Evolutionary conservation across 169 alveolate genomes (phyloP).

Genomic region (Pseudocohnilembus persalinus): DNA sequence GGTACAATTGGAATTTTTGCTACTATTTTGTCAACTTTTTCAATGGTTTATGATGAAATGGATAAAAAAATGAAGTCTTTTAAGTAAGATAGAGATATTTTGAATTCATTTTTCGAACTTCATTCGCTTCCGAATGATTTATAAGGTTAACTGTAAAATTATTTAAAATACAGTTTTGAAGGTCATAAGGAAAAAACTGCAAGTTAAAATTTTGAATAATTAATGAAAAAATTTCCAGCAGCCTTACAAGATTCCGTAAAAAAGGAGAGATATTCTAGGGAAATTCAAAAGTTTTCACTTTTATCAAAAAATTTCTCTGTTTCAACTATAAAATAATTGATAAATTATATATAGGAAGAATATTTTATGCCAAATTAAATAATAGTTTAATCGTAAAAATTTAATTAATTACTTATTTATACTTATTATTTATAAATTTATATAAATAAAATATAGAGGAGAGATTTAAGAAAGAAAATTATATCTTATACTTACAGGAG

Average conservation of each 20-base stretch:
- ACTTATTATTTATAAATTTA: too few relatives aligned
- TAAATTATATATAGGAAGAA: background rate
- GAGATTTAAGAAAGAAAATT: background rate
- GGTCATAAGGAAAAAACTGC: background rate
- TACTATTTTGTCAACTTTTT: background rate
- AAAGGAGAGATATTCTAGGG: background rate
- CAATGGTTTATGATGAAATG: background rate
- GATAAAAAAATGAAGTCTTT: background rate
- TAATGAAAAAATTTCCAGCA: background rate
- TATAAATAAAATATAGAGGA: background rate
- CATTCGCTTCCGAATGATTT: background rate
- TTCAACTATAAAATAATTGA: background rate
- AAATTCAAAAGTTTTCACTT: background rate
- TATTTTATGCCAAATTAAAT: background rate
- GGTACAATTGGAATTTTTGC: background rate
- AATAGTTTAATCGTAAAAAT: background rate
- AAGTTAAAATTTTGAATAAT: background rate
- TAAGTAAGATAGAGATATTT: background rate
- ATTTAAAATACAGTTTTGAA: background rate
- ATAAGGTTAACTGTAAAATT: background rate
- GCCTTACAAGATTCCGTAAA: background rate
- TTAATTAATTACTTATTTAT: too few relatives aligned
- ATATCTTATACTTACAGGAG: background rate
- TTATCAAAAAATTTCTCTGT: background rate
- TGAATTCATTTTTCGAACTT: background rate